Evolutionary conservation across 75 land plant species (phyloP), one percentile per base, ranked within the genome.

Genomic region (Picea sitchensis): DNA sequence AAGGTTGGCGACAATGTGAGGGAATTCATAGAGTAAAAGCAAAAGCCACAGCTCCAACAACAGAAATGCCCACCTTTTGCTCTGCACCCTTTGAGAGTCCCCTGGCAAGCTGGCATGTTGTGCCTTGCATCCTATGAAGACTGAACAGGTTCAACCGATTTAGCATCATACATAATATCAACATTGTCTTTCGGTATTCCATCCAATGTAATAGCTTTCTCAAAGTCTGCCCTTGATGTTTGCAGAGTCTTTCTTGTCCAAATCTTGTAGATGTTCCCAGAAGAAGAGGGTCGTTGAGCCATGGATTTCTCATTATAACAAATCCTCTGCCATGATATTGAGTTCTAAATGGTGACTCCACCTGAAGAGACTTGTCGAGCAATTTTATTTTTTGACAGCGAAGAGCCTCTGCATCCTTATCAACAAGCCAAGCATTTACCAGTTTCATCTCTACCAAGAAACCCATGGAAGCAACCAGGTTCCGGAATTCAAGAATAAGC

Each of bases 371-470:
- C 4, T 41, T 36, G 26, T 65, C 67, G 3, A 47, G 73, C 30
- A 75, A 23, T n/a, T 61, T 91, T 96, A 58, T 26, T 26, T 26
- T 26, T 26, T 26, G 26, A 26, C 26, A 26, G 26, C 26, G 26
- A 26, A 26, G 26, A 26, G 26, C 26, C 26, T 26, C 26, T 26
- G 26, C 26, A 26, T 26, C 26, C 26, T 26, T 26, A 26, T 92
- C 88, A 79, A 84, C 94, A 78, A 94, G 82, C 91, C 94, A 96
- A 77, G 97, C 97, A 56, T 92, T 65, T 85, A 96, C 98, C 97
- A 96, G 78, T 9, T 86, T 88, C 62, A 87, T 86, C 69, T 94
- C 97, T 41, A 92, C 60, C 79, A 94, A 71, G 71, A 94, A 94
- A 75, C 95, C 82, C n/a, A 90, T 81, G 64, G 89, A 91, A 63